phyloP scores from a whole-genome alignment of 78 protist genomes.

The Paulinella micropora region DNA sequence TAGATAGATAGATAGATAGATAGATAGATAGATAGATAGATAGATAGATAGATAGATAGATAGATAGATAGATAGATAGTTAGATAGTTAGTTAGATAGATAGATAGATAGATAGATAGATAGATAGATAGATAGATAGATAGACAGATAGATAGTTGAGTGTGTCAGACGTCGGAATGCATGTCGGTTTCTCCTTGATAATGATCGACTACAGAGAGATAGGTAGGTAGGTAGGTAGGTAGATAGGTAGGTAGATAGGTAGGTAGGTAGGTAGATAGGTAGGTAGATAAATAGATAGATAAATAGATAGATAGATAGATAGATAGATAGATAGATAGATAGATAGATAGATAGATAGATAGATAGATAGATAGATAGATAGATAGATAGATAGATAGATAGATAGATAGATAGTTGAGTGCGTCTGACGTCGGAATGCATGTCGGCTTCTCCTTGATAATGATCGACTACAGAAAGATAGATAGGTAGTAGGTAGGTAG shows the following conservation, averaged over 20 bases:
- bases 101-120: neutral
- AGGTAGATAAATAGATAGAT: neutral
- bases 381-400: too few species aligned
- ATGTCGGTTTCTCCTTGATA: conserved; percentile 74
- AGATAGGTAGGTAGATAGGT: neutral
- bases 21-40: neutral
- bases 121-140: neutral
- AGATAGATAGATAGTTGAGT: too few species aligned
- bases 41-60: neutral
- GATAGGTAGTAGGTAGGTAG: too few species aligned
- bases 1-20: neutral
- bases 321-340: neutral
- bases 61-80: neutral
- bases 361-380: neutral
- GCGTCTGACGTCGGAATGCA: too few species aligned
- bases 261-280: neutral
- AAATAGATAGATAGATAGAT: neutral
- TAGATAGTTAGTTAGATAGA: neutral
- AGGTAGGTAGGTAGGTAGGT: neutral
- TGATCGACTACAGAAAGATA: too few species aligned
- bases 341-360: neutral
- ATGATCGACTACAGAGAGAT: neutral
- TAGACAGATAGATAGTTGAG: neutral
- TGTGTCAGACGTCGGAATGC: conserved; percentile 49
- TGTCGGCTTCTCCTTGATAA: too few species aligned